Base-by-base conservation (phyloP, 2,329 filamentous ascomycete genomes). In the Curvularia lunata region DNA sequence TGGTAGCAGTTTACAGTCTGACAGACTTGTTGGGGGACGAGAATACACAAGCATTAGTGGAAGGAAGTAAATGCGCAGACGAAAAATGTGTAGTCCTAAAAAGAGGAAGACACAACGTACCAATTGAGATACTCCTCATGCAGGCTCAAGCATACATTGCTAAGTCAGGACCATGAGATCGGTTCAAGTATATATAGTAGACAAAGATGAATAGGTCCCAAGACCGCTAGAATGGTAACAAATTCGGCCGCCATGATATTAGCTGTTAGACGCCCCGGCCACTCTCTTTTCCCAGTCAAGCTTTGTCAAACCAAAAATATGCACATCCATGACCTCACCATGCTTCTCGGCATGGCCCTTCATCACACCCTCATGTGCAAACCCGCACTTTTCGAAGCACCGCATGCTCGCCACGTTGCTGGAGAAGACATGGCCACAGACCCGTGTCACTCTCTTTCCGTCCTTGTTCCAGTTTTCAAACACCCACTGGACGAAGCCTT, bases 311-410 rank as follows among this genome's bases (percentile, higher is more conserved):
- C 77, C 78, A 63, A 68, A 77, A 16, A 76, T 28, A 48, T 75
- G 60, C 55, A 72, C 28, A 64, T 75, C 76, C 51, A 52, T 52
- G 4, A 74, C 58, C 47, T 66, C 58, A 0, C 77, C 78, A 52
- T 71, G 50, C 70, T 78, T 80, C 56, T 67, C 69, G 13, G 70
- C 61, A 53, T 72, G 66, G 6, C 66, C 71, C 66, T 67, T 75
- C 61, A 74, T 53, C 25, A 72, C 64, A 1, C 78, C 78, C 61
- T 80, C 79, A 19, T 53, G 47, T 28, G 43, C 51, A 63, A 76
- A 81, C 8, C 78, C 78, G 55, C 70, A 72, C 66, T 75, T 77
- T 55, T 75, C 61, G 57, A 81, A 68, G 38, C 72, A 63, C 42
- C 67, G 68, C 62, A 68, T 71, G 58, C 77, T 79, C 6, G 56